These are phyloP conservation scores for Hypoxylon sp. DNA, from an alignment of 2,329 filamentous ascomycete species.

Conservation along the genomic window DNA sequence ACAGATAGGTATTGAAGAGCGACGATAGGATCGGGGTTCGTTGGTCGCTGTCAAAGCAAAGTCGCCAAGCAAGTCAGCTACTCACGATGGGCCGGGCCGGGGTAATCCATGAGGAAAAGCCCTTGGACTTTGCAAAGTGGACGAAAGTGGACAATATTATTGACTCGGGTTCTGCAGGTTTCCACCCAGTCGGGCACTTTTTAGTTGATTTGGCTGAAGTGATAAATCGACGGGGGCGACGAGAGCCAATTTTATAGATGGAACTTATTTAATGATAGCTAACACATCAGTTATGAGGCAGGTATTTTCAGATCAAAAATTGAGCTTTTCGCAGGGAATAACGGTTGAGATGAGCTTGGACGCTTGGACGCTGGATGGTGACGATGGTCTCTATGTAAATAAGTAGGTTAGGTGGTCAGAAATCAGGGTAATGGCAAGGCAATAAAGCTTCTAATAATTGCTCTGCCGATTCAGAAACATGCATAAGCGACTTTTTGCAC, in stretches of 20 bases:
- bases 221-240: constrained; percentile 21
- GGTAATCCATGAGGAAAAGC: constrained; percentile 43
- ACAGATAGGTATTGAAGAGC: constrained; percentile 25
- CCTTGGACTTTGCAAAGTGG: constrained; percentile 29
- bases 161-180: constrained; percentile 42
- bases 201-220: constrained; percentile 22
- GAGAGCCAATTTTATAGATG: constrained; percentile 20
- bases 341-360: constrained; percentile 5
- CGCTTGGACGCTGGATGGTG: constrained; percentile 11
- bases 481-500: constrained; percentile 36
- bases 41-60: constrained; percentile 36
- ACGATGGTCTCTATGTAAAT: constrained; percentile 16
- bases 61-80: constrained; percentile 41
- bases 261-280: constrained; percentile 11
- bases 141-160: constrained; percentile 40
- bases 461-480: constrained; percentile 41
- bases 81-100: constrained; percentile 42
- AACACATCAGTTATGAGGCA: constrained; percentile 6
- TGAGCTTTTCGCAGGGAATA: constrained; percentile 6
- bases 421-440: constrained; percentile 23
- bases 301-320: neutral
- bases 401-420: constrained; percentile 18
- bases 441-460: constrained; percentile 22
- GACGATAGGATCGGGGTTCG: constrained; percentile 27
- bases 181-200: constrained; percentile 36